phyloP scores from a whole-genome alignment of 2,329 filamentous ascomycete genomes.

The Magnaporthales sp. region DNA sequence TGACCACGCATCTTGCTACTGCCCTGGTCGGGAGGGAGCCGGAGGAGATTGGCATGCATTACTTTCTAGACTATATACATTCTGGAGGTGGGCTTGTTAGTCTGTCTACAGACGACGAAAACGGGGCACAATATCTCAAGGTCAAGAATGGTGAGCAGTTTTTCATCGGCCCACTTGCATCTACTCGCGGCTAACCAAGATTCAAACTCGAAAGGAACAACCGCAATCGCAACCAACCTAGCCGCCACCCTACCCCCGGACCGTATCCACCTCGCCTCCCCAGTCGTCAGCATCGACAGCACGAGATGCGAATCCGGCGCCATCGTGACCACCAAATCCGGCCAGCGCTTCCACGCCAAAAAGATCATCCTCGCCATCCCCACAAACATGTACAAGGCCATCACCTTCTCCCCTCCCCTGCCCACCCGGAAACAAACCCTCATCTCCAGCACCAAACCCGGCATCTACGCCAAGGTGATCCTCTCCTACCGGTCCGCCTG shows the following conservation, averaged over 20 bases:
- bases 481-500: conserved; percentile 30
- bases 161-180: neutral
- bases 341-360: conserved; percentile 23
- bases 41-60: conserved; percentile 1
- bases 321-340: conserved; percentile 17
- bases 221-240: neutral
- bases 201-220: neutral
- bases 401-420: conserved; percentile 38
- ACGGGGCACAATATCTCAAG: conserved; percentile 3
- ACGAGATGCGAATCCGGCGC: conserved; percentile 14
- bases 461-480: conserved; percentile 44
- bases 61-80: neutral
- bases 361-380: conserved; percentile 41
- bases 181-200: neutral
- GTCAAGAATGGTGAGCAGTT: neutral
- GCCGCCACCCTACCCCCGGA: neutral
- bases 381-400: conserved; percentile 31
- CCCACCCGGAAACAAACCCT: conserved; percentile 27
- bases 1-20: neutral
- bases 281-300: conserved; percentile 19
- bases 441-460: conserved; percentile 26
- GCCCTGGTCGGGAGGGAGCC: neutral
- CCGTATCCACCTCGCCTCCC: conserved; percentile 15
- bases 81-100: neutral
- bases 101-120: neutral